phyloP scores from a whole-genome alignment of 129 eudicot species.

The Pulicaria dysenterica region DNA sequence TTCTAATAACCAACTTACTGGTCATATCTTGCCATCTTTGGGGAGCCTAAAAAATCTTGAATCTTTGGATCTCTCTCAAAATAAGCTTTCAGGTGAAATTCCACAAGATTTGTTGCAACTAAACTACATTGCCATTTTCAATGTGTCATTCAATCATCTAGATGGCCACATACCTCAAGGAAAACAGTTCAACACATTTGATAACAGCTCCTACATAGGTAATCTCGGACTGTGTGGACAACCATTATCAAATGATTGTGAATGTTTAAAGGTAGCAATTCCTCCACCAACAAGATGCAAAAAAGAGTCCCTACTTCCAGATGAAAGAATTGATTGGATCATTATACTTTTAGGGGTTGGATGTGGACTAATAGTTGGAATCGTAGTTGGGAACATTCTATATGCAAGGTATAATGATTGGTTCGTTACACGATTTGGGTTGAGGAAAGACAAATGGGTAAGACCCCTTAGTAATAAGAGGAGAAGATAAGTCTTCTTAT shows the following conservation, averaged over 20 bases:
- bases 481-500: neutral
- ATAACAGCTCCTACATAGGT: conserved; percentile 21
- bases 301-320: conserved; percentile 10
- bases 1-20: conserved; percentile 36
- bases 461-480: neutral
- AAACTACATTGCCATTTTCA: conserved; percentile 22
- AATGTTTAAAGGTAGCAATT: neutral
- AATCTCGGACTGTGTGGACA: conserved; percentile 24
- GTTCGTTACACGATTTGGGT: conserved; percentile 17
- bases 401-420: conserved; percentile 15
- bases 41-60: conserved; percentile 29
- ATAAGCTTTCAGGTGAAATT: conserved; percentile 33
- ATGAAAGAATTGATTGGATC: conserved; percentile 30
- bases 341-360: conserved; percentile 20
- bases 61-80: conserved; percentile 37
- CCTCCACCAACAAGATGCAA: neutral
- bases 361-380: conserved; percentile 20
- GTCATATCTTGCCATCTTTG: neutral
- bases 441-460: conserved; percentile 16
- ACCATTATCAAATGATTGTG: conserved; percentile 22
- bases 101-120: conserved; percentile 32
- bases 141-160: conserved; percentile 32
- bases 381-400: neutral
- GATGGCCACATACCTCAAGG: conserved; percentile 17
- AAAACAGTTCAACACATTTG: conserved; percentile 29